Base-by-base conservation (phyloP, 2,329 filamentous ascomycete species). In the Colletotrichum godetiae region DNA sequence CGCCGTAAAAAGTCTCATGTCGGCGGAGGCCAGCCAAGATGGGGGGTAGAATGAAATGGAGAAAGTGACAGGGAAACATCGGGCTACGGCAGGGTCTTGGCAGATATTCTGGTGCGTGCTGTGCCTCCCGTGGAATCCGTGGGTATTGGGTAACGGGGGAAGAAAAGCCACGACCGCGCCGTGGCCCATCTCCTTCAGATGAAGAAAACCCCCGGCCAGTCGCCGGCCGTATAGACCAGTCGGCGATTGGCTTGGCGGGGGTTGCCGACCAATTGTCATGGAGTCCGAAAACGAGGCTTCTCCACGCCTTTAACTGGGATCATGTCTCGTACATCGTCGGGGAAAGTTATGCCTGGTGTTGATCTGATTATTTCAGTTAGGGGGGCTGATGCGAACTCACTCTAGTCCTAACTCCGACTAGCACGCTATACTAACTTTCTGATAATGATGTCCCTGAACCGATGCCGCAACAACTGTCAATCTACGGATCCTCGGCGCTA, bases 261-360 rank as follows among this genome's bases (percentile, higher is more conserved):
- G 15, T 11, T 5, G 15, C 12, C 24, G 67, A 33, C 67, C 70
- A 73, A 73, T 70, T 11, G 56, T 4, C 2, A 19, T 3, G 6
- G 19, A 42, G 37, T 66, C 67, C 49, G 70, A 73, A 61, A 70
- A 73, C 67, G 70, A 61, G 55, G 19, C 42, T 8, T 15, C 31
- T 37, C 55, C 66, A 69, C 53, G 59, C 13, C 12, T 60, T 56
- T 35, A 70, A 53, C 11, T 52, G 12, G 60, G 15, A 22, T 52
- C 4, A 22, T 49, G 19, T 42, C 5, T 24, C 42, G 59, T 31
- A 31, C 58, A 4, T 35, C 22, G 58, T 37, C 33, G 57, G 27
- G 37, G 22, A 49, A 56, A 27, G 53, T 27, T 37, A 59, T 22
- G 8, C 24, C 8, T 8, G 8, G 31, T 24, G 3, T 12, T 4